These are phyloP conservation scores for Zalerion maritima DNA, from an alignment of 495 filamentous ascomycete genomes.

Conservation along the genomic window DNA sequence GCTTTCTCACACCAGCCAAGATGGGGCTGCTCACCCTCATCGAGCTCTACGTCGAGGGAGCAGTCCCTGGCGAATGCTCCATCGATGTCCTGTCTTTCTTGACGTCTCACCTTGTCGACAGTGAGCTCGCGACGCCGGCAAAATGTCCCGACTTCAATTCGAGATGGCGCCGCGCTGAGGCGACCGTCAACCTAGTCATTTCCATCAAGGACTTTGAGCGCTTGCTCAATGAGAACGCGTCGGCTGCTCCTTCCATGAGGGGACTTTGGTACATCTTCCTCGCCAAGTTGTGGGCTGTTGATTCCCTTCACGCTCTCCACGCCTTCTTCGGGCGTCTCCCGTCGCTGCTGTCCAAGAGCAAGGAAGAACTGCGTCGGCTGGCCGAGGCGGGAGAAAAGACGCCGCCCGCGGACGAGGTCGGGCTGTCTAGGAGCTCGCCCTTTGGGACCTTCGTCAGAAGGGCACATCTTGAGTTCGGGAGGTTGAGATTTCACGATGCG, in stretches of 20 bases:
- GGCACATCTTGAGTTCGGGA: slow-evolving; percentile 61
- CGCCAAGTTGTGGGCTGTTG: slow-evolving; percentile 69
- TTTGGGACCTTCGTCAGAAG: slow-evolving; percentile 74
- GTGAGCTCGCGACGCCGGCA: slow-evolving; percentile 20
- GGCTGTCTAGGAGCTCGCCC: slow-evolving; percentile 53
- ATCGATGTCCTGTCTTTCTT: slow-evolving; percentile 82
- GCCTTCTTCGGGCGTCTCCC: slow-evolving; percentile 50
- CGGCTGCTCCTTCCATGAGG: slow-evolving; percentile 49
- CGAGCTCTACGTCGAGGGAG: slow-evolving; percentile 60
- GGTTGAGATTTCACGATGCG: slow-evolving; percentile 63
- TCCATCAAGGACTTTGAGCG: slow-evolving; percentile 54
- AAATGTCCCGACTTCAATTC: too few species aligned
- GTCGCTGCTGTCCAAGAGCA: slow-evolving; percentile 43
- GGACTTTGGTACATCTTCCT: slow-evolving; percentile 81
- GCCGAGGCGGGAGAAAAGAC: slow-evolving; percentile 34
- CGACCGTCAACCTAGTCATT: slow-evolving; percentile 35
- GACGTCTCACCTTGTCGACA: slow-evolving; percentile 52
- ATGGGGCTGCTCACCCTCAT: slow-evolving; percentile 69
- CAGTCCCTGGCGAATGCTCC: slow-evolving; percentile 58
- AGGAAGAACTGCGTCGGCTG: slow-evolving; percentile 38
- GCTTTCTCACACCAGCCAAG: slow-evolving; percentile 74
- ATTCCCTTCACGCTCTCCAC: slow-evolving; percentile 64
- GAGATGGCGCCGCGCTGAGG: slow-evolving; percentile 24
- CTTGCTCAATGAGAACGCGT: slow-evolving; percentile 38
- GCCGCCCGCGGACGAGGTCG: slow-evolving; percentile 29